phyloP scores from a whole-genome alignment of 1,139 yeast species.

The Kodamaea plutei region DNA sequence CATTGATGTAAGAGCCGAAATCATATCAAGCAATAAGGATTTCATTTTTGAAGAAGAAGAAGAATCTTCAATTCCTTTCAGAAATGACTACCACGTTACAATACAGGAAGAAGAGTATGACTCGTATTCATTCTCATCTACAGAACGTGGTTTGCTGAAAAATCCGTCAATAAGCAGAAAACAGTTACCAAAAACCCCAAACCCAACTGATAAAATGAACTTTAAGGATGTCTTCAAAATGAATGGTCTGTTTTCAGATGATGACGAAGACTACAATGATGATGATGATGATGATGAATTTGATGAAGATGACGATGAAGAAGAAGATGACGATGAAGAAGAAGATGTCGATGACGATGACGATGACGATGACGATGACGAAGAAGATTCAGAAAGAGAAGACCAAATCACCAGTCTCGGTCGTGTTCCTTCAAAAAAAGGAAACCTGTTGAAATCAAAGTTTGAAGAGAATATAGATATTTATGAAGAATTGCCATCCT shows the following conservation, averaged over 20 bases:
- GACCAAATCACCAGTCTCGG: constrained; percentile 18
- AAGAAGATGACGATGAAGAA: constrained; percentile 15
- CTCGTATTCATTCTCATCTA: constrained; percentile 7
- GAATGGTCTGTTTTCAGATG: constrained; percentile 4
- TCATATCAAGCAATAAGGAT: no score
- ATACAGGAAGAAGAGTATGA: constrained; percentile 7
- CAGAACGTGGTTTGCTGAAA: no score
- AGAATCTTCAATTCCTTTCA: no score
- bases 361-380: constrained; percentile 17
- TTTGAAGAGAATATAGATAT: constrained; percentile 6
- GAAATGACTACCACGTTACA: no score
- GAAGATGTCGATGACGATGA: constrained; percentile 20
- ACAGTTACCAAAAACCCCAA: constrained; percentile 27
- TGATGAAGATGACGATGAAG: constrained; percentile 18
- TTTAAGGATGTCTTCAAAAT: constrained; percentile 33
- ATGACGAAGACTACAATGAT: constrained; percentile 10
- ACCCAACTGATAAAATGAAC: constrained; percentile 23
- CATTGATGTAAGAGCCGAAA: no score
- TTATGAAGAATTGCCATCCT: constrained; percentile 12
- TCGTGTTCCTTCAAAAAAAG: constrained; percentile 16
- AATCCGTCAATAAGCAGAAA: no score
- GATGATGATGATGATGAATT: no score
- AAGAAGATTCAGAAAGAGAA: constrained; percentile 14
- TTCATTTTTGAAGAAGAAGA: constrained; percentile 5
- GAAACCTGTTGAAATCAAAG: constrained; percentile 10